These are phyloP conservation scores for Acer negundo DNA, from an alignment of 345 rosid genomes.

Conservation along the genomic window DNA sequence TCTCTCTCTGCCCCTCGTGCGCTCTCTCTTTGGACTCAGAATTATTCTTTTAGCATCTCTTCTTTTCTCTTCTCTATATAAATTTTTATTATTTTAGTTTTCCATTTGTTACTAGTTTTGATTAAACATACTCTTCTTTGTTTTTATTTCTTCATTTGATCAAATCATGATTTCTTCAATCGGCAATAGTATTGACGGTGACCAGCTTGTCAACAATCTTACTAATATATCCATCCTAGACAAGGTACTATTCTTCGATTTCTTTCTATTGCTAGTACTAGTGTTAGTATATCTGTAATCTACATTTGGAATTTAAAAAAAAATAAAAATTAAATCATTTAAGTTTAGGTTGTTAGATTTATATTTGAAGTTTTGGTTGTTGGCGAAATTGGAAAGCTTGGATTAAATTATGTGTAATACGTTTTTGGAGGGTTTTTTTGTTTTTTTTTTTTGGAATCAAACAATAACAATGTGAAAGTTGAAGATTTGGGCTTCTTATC, in stretches of 20 bases:
- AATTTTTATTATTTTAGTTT: background rate
- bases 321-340: background rate
- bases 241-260: conserved; percentile 26
- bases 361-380: background rate
- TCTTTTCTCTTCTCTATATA: background rate
- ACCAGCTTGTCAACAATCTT: conserved; percentile 14
- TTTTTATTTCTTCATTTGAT: background rate
- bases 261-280: background rate
- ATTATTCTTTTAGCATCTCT: conserved; percentile 19
- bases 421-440: background rate
- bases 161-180: conserved; percentile 32
- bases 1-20: background rate
- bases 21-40: conserved; percentile 20
- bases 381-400: background rate
- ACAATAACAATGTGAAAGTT: background rate
- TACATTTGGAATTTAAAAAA: background rate
- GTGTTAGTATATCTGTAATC: background rate
- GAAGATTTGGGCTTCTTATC: background rate
- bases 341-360: background rate
- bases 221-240: conserved; percentile 24
- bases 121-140: background rate
- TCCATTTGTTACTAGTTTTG: background rate
- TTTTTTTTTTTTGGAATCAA: too few species aligned
- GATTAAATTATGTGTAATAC: background rate
- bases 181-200: conserved; percentile 19